A percentile compares a stretch with the other conserved stretches of the same genome.
Conservation (phyloP, 2,329 filamentous ascomycete genomes). For the Septoria linicola region DNA sequence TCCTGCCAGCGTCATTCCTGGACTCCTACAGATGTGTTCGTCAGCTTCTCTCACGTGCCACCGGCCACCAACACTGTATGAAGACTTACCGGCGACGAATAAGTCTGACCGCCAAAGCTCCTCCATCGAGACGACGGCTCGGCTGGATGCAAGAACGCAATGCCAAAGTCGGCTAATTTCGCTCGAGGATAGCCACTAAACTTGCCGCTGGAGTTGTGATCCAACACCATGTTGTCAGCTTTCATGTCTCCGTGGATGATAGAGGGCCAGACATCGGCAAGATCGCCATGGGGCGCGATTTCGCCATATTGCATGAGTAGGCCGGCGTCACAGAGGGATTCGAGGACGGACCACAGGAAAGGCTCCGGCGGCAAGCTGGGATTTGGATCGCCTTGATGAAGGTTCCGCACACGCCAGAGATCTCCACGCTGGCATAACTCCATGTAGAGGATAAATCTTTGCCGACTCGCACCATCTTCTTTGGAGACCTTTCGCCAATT, state of each 20-base stretch:
- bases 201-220: not conserved
- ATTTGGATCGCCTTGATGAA: not conserved
- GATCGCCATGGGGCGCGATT: not conserved
- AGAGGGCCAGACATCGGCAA: not conserved
- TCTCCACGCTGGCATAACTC: constrained; percentile 2
- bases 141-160: not conserved
- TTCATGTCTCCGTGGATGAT: constrained; percentile 16
- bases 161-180: constrained; percentile 5
- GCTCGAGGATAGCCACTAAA: constrained; percentile 5
- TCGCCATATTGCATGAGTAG: not conserved
- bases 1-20: not conserved
- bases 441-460: constrained; percentile 3
- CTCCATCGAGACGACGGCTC: not conserved
- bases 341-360: constrained; percentile 3
- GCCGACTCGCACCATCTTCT: not conserved
- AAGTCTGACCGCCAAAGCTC: not conserved
- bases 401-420: not conserved
- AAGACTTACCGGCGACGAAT: not conserved
- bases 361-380: not conserved
- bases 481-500: not conserved
- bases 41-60: not conserved
- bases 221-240: constrained; percentile 1
- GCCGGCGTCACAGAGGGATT: not conserved
- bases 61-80: not conserved
- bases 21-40: not conserved